Percentiles rank a stretch among this genome's conserved stretches.
Conservation (phyloP, 257 asterid species). For the Euphrasia confusa region DNA sequence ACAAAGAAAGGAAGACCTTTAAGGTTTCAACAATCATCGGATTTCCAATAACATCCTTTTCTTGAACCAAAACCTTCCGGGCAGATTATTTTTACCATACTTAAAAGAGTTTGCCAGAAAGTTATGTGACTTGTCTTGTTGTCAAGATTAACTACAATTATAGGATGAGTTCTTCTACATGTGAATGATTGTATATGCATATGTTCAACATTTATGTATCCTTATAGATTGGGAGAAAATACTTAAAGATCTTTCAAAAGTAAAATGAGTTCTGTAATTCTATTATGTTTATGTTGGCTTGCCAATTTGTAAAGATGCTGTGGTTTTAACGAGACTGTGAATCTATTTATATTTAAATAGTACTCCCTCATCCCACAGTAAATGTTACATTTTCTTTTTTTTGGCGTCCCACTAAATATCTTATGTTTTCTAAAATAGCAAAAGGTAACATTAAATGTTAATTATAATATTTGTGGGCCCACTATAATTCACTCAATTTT, state of each 20-base stretch:
- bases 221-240: constrained; percentile 1
- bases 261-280: background rate
- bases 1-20: constrained; percentile 8
- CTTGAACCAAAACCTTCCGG: background rate
- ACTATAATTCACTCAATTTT: too few species aligned
- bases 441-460: too few species aligned
- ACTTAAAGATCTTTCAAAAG: background rate
- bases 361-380: too few species aligned
- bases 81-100: too few species aligned
- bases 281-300: background rate
- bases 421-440: too few species aligned
- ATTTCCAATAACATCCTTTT: background rate
- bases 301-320: background rate
- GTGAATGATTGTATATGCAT: background rate
- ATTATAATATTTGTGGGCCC: too few species aligned
- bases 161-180: background rate
- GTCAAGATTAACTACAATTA: too few species aligned
- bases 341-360: background rate
- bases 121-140: too few species aligned
- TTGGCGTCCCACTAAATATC: too few species aligned
- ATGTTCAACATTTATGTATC: background rate
- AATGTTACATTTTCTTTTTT: too few species aligned
- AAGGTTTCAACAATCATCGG: background rate
- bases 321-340: constrained; percentile 11
- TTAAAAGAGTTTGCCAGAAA: too few species aligned